Evolutionary conservation across 148 eudicot genomes (phyloP), one percentile per base, ranked within the genome.

Genomic region (Nyssa sinensis): DNA sequence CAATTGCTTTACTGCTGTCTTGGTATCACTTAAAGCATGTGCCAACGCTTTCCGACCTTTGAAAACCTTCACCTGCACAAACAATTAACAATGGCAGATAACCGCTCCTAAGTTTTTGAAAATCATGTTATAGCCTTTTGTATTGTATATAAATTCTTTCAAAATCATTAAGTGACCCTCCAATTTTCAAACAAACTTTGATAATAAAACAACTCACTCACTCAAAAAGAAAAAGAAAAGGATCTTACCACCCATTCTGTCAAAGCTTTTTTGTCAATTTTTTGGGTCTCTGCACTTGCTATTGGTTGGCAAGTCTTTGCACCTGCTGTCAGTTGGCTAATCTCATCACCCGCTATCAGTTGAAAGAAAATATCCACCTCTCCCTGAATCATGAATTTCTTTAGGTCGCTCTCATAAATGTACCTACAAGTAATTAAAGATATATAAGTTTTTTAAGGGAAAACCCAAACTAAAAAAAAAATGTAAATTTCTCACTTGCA

Each of bases 1-100:
- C 79, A 93, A 70, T 67, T 89, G 87, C 66, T 84, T 85, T 31
- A 93, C 90, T 6, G 93, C 98, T 62, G 97, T 89, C 71, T 91
- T 91, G 67, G 92, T 91, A 84, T 93, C 98, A 69, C 81, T 88
- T 71, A 93, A 75, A 83, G 94, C 92, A 78, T 91, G 94, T 62
- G 85, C 88, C 57, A 93, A 86, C 31, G 88, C 90, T 74, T 84
- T 86, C 7, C 96, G 88, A 49, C 81, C 87, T 49, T 93, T 86
- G 80, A 75, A 86, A 47, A 93, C 89, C 41, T 84, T 89, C 66
- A 91, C 86, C 97, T 93, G 83, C 72, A 76, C 59, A 75, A 78
- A 35, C 12, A 65, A 61, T 24, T 31, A 5, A 30, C 5, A 16
- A 44, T 58, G 31, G 29, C 33, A 27, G 29, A 29, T 62, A 9